These are phyloP conservation scores for Colletotrichum incanum DNA, from an alignment of 2,329 filamentous ascomycete species.

Conservation along the genomic window DNA sequence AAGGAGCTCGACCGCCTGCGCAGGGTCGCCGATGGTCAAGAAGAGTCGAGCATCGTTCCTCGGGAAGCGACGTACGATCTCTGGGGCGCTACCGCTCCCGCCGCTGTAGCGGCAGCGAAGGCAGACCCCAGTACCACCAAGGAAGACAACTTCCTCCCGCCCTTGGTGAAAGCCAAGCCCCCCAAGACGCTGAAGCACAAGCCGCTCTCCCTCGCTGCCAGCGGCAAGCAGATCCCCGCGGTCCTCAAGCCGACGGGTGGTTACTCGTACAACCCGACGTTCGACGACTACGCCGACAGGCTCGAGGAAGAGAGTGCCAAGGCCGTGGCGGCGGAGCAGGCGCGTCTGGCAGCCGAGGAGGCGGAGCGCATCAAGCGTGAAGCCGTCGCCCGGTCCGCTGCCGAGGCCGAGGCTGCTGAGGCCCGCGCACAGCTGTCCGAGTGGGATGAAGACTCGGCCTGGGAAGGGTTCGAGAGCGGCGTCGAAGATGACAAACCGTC, in stretches of 20 bases:
- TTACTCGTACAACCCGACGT: conserved; percentile 93
- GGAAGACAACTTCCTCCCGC: conserved; percentile 74
- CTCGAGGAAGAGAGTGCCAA: conserved; percentile 82
- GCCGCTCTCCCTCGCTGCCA: conserved; percentile 86
- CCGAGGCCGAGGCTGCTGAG: conserved; percentile 82
- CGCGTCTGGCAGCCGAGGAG: conserved; percentile 77
- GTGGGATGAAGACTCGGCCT: conserved; percentile 91
- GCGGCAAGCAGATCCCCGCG: conserved; percentile 83
- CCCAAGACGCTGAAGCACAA: conserved; percentile 83
- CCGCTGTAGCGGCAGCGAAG: conserved; percentile 52
- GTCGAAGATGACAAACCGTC: conserved; percentile 71
- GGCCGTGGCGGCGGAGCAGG: conserved; percentile 84
- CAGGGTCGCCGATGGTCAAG: conserved; percentile 82
- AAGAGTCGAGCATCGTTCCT: conserved; percentile 67
- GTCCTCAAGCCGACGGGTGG: conserved; percentile 85
- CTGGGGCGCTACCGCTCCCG: conserved; percentile 72
- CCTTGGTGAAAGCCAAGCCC: conserved; percentile 76
- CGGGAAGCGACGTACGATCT: conserved; percentile 83
- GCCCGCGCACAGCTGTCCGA: conserved; percentile 75
- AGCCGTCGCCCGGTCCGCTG: conserved; percentile 78
- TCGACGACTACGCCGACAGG: conserved; percentile 87
- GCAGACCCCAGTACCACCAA: conserved; percentile 53
- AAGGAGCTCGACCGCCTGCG: conserved; percentile 87
- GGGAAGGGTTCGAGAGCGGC: conserved; percentile 91
- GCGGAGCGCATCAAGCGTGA: conserved; percentile 78